Evolutionary conservation across 164 flowering plant species (phyloP).

Genomic region (Chimonanthus salicifolius): DNA sequence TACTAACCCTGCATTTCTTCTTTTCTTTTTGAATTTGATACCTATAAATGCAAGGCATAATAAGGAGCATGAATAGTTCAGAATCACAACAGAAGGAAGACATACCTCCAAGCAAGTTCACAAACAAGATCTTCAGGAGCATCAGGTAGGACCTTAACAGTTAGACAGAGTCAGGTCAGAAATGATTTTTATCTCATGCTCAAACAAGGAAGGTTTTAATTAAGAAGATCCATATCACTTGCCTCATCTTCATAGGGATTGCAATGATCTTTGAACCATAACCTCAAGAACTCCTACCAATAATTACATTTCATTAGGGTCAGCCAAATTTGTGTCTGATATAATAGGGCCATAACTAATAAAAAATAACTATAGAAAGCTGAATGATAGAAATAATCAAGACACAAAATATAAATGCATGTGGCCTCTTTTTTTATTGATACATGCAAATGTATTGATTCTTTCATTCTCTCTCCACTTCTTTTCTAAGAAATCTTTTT

Average conservation of each 20-base stretch:
- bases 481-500: no score
- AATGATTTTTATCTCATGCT: neutral
- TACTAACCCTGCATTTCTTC: neutral
- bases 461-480: no score
- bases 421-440: no score
- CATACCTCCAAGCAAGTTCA: conserved; percentile 88
- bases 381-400: no score
- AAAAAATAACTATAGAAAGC: neutral
- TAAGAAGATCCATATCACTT: conserved; percentile 5
- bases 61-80: neutral
- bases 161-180: conserved; percentile 7
- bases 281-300: conserved; percentile 80
- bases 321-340: neutral
- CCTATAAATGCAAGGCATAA: neutral
- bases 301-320: neutral
- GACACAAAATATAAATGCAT: no score
- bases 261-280: conserved; percentile 90
- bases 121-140: conserved; percentile 85
- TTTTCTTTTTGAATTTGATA: neutral
- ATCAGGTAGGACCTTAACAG: conserved; percentile 72
- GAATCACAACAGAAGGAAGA: conserved; percentile 8
- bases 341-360: neutral
- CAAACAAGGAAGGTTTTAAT: neutral
- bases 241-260: conserved; percentile 91
- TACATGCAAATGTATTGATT: no score